Evolutionary conservation across 805 yeast species (phyloP).

Genomic region (Torulaspora maleeae): DNA sequence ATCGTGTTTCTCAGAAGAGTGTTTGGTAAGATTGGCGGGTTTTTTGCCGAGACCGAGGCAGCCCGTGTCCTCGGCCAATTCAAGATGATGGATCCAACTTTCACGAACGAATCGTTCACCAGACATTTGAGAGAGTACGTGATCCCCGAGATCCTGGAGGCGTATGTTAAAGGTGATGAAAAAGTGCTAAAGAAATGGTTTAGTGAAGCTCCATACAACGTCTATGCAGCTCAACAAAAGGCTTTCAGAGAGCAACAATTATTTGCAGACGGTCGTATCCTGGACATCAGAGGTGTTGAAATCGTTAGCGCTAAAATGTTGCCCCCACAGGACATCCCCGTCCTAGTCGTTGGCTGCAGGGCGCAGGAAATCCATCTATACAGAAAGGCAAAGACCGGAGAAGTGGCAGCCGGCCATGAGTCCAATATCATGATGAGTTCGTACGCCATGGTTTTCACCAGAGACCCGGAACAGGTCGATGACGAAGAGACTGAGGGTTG

Average conservation of each 20-base stretch:
- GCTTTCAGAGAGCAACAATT: slow-evolving; percentile 87
- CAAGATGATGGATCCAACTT: slow-evolving; percentile 84
- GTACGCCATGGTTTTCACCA: slow-evolving; percentile 94
- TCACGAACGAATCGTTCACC: slow-evolving; percentile 72
- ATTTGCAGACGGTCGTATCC: slow-evolving; percentile 82
- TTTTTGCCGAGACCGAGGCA: slow-evolving; percentile 93
- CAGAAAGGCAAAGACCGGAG: slow-evolving; percentile 87
- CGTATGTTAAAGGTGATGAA: slow-evolving; percentile 88
- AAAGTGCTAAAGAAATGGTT: slow-evolving; percentile 82
- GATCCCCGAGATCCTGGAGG: slow-evolving; percentile 92
- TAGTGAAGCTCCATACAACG: slow-evolving; percentile 94
- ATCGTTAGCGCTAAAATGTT: slow-evolving; percentile 80
- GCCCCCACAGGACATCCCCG: slow-evolving; percentile 90
- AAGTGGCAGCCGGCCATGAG: slow-evolving; percentile 92
- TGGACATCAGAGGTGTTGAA: slow-evolving; percentile 94
- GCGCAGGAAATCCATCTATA: slow-evolving; percentile 93
- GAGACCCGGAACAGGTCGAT: slow-evolving; percentile 87
- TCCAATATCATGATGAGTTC: slow-evolving; percentile 87
- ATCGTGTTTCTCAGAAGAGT: slow-evolving; percentile 76
- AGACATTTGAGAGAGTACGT: slow-evolving; percentile 85
- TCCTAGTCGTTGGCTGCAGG: slow-evolving; percentile 86
- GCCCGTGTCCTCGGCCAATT: slow-evolving; percentile 87
- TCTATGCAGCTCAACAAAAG: slow-evolving; percentile 89
- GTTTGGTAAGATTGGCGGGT: slow-evolving; percentile 73
- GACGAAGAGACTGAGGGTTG: slow-evolving; percentile 93